Base-by-base conservation (phyloP, 202 grass and related monocot genomes). In the Zizania palustris region DNA sequence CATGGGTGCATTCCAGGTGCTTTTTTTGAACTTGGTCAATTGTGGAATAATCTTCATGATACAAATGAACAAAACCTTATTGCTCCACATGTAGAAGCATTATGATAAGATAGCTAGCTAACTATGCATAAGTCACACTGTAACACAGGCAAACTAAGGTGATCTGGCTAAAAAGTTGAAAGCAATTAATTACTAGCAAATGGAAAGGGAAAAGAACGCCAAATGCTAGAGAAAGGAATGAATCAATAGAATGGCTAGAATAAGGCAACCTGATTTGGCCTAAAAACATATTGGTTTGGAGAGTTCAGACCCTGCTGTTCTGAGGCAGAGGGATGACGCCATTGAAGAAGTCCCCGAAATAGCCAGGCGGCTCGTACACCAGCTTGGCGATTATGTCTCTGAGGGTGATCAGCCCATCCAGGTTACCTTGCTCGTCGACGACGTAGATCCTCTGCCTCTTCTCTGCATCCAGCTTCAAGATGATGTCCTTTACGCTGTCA, bases 301-400 rank as follows among this genome's bases (percentile, higher is more conserved):
- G 28, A 28, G 28, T 65, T 93, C 69, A 94, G 71, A 94, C 92
- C 50, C 85, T 90, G 76, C 88, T 91, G 71, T 86, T 86, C 16
- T 88, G 76, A 35, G 88, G 92, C 54, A 94, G 81, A 60, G 92
- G 92, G 43, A 94, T 80, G 48, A 94, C 88, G 15, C 92, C 92
- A 79, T 97, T 93, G 75, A 97, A 93, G 86, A 97, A 97, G 62
- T 97, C 94, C 55, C 94, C 94, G 20, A 97, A 97, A 72, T 97
- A 97, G 20, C 89, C 89, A 3, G 84, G 84, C 2, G 94, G 94
- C 74, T 97, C 94, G 33, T 92, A 88, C 41, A 97, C 94, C 80
- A 97, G 45, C 82, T 88, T 97, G 44, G 93, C 86, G 76, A 97
- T 97, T 48, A 97, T 93, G 61, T 97, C 93, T 54, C 93, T 85